Conservation (phyloP, 2,329 filamentous ascomycete genomes). For the Aphanoascus verrucosus region DNA sequence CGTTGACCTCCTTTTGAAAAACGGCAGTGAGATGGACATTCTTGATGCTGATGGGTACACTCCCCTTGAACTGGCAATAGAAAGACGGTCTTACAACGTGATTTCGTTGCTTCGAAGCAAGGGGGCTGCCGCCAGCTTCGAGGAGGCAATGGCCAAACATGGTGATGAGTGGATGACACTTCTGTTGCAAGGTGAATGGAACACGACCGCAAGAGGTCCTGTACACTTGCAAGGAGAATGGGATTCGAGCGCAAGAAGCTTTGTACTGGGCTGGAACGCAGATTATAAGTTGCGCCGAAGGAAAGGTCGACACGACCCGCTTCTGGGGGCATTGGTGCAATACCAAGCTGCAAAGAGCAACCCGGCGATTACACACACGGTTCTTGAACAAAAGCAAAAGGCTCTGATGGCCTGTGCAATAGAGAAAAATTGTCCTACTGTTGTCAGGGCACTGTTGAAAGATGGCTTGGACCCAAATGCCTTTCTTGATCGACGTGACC, state of each 20-base stretch:
- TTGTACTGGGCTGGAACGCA: no score
- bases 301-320: neutral
- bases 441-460: neutral
- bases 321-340: neutral
- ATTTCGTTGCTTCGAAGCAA: constrained; percentile 5
- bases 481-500: neutral
- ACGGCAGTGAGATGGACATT: constrained; percentile 10
- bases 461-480: constrained; percentile 4
- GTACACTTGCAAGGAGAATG: neutral
- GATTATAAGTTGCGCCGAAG: neutral
- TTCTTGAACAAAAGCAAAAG: neutral
- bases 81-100: neutral
- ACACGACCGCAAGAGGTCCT: neutral
- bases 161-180: neutral
- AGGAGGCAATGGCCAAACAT: neutral
- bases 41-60: constrained; percentile 6
- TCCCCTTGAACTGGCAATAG: constrained; percentile 4
- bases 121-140: constrained; percentile 1
- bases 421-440: neutral
- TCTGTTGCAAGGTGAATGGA: neutral
- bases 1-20: constrained; percentile 8
- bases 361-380: neutral
- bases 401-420: neutral
- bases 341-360: neutral
- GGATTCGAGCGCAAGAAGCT: neutral